Conservation (phyloP, 2,329 filamentous ascomycete genomes). For the Aphanoascus verrucosus region DNA sequence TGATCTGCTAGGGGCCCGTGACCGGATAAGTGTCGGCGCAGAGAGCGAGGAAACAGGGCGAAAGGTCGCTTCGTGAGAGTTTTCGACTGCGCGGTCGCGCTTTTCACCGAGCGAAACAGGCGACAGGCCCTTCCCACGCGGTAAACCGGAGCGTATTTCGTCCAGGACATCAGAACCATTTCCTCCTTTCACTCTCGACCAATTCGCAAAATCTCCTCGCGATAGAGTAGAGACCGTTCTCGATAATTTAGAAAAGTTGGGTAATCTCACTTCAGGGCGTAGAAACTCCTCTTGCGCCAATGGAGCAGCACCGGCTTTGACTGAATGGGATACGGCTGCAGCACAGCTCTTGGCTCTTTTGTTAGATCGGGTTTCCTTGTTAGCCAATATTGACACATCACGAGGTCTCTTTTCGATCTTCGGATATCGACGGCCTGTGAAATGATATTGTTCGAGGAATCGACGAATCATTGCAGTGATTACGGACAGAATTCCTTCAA, state of each 20-base stretch:
- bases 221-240: conserved; percentile 1
- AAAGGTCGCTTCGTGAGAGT: background rate
- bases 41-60: conserved; percentile 2
- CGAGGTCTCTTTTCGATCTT: background rate
- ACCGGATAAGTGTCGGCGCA: background rate
- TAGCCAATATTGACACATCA: background rate
- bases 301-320: background rate
- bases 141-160: conserved; percentile 18
- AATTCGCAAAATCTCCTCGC: conserved; percentile 24
- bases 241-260: conserved; percentile 19
- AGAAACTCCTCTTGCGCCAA: conserved; percentile 22
- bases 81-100: background rate
- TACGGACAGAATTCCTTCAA: conserved; percentile 53
- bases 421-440: conserved; percentile 43
- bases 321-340: background rate
- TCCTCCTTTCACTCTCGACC: conserved; percentile 35
- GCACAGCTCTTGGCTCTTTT: conserved; percentile 3
- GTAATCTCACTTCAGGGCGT: conserved; percentile 23
- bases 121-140: conserved; percentile 9
- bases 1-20: background rate
- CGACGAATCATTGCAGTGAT: conserved; percentile 58
- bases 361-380: background rate
- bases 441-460: conserved; percentile 64
- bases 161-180: conserved; percentile 17
- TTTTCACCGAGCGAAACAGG: background rate